phyloP scores from a whole-genome alignment of 129 eudicot genomes.

The Tagetes erecta region DNA sequence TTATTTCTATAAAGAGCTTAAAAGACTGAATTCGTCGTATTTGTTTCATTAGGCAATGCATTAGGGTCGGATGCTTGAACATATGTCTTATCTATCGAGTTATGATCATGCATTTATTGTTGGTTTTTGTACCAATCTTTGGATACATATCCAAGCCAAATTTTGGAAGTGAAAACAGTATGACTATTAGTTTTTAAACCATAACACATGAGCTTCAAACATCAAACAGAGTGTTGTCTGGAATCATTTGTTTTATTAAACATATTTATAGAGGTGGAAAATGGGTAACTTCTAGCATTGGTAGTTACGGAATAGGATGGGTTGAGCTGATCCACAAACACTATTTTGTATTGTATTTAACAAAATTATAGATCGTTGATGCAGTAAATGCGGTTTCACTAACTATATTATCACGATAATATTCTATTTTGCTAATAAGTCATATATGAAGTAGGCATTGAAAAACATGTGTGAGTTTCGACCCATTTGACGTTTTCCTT shows the following conservation, averaged over 20 bases:
- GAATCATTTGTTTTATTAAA: neutral
- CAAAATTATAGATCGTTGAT: neutral
- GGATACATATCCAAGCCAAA: conserved; percentile 2
- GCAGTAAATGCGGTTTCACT: neutral
- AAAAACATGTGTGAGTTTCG: neutral
- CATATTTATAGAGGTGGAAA: neutral
- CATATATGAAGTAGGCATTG: neutral
- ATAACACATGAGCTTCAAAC: neutral
- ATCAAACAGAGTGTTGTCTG: neutral
- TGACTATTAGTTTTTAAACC: no score
- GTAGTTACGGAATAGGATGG: neutral
- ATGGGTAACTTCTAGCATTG: neutral
- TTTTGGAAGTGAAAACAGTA: neutral
- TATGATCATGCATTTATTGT: neutral
- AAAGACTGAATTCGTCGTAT: neutral
- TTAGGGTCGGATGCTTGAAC: neutral
- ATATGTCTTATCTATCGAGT: neutral
- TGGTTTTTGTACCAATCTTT: neutral
- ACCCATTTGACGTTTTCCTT: neutral
- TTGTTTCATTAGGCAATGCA: conserved; percentile 2
- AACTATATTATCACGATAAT: neutral
- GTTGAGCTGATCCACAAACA: neutral
- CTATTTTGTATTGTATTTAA: neutral
- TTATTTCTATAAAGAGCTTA: neutral
- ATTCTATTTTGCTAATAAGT: neutral